Base-by-base conservation (phyloP, 352 stramenopile species). In the Phytophthora chlamydospora region DNA sequence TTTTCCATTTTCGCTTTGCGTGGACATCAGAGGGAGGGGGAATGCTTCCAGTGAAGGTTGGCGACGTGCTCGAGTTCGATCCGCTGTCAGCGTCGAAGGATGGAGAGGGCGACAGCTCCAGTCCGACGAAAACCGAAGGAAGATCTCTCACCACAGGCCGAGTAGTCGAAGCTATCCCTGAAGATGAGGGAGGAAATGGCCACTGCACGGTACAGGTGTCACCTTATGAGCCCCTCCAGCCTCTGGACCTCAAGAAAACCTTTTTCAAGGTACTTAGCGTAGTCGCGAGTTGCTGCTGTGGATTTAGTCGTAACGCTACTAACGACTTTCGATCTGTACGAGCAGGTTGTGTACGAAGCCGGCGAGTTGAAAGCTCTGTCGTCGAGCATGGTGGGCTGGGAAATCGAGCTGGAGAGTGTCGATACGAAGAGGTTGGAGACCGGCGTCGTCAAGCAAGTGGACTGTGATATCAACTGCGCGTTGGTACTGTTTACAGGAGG, bases 391-490 rank as follows among this genome's bases (percentile, higher is more conserved):
- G 49, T 71, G 11, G 75, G 75, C 2, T 81, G 62, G 79, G 54
- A 80, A 32, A 67, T 89, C 14, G 75, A 85, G 33, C 62, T 87
- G 17, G 27, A 53, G 31, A 68, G 40, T 27, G 50, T 66, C 6
- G 56, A 69, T 12, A 46, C 43, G 8, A 68, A 76, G 41, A 34
- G 43, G 1, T 19, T 62, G 6, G 73, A 78, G 8, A 12, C 12
- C 3, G 72, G 66, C 0, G 49, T 78, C 9, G 71, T 87, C 45
- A 85, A 85, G 52, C 69, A 79, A 46, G 62, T 87, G 12, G 75
- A 89, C 40, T 46, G 44, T 2, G 70, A 77, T 14, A 75, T 89
- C 39, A 89, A 89, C 48, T 87, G 79, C 43, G 75, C 73, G 12
- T 64, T 87, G 14, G 49, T 89, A 5, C 53, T 62, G 9, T 89